Percentiles rank a stretch among this genome's conserved stretches.
phyloP scores from a whole-genome alignment of 768 basidiomycete genomes.

The Boletus rubescentipes region DNA sequence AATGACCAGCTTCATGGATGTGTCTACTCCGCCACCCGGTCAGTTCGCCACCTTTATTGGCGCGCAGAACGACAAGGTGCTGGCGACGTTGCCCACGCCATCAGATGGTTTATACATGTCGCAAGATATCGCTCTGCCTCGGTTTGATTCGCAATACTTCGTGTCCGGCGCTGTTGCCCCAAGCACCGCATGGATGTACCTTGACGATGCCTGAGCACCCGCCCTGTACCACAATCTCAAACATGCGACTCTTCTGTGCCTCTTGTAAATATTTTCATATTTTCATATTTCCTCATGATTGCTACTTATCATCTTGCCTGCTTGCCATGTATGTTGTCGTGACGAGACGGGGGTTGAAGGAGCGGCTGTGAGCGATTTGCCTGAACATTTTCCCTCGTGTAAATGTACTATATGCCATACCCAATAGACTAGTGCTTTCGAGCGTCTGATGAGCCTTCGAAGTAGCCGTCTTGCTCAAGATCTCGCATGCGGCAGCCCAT shows the following conservation, averaged over 20 bases:
- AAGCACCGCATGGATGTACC: constrained; percentile 16
- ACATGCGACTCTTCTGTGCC: constrained; percentile 12
- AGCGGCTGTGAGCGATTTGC: constrained; percentile 14
- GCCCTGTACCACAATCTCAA: not conserved
- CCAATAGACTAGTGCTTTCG: constrained; percentile 22
- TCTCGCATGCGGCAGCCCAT: not conserved
- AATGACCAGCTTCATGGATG: constrained; percentile 53
- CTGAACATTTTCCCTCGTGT: constrained; percentile 24
- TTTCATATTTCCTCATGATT: constrained; percentile 9
- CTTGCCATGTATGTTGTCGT: constrained; percentile 27
- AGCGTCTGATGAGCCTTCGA: not conserved
- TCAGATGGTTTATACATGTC: constrained; percentile 19
- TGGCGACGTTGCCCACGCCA: constrained; percentile 17
- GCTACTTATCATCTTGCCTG: constrained; percentile 13
- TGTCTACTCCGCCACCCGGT: constrained; percentile 33
- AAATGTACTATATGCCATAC: constrained; percentile 25
- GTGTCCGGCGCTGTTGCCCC: constrained; percentile 14
- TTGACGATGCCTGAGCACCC: constrained; percentile 12
- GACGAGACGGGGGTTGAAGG: constrained; percentile 15
- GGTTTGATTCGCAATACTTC: constrained; percentile 12
- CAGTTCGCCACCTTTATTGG: constrained; percentile 37
- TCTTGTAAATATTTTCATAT: constrained; percentile 23
- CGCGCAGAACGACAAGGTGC: constrained; percentile 37
- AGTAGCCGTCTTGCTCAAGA: not conserved
- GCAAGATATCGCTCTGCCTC: constrained; percentile 13